A percentile compares a stretch with the other conserved stretches of the same genome.
These are phyloP conservation scores for Yarrowia sp. DNA, from an alignment of 805 yeast species.

Conservation along the genomic window DNA sequence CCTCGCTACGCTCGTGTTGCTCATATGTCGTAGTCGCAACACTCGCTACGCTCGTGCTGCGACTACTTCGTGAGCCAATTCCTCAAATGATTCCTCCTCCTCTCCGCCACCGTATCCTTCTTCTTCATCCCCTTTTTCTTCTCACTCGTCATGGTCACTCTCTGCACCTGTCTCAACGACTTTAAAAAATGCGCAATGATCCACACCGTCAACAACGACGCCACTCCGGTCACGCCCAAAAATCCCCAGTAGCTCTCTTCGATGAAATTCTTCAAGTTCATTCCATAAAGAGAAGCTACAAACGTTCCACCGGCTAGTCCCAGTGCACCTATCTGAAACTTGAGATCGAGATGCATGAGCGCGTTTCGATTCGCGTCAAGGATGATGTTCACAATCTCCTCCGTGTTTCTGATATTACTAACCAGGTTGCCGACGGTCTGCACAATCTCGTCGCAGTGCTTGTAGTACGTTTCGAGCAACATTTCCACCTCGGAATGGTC, in stretches of 20 bases:
- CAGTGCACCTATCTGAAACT: slow-evolving; percentile 76
- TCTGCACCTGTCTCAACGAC: slow-evolving; percentile 61
- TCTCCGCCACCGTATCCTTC: slow-evolving; percentile 2
- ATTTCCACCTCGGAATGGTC: slow-evolving; percentile 72
- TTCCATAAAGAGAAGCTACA: slow-evolving; percentile 88
- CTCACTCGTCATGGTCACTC: slow-evolving; percentile 61
- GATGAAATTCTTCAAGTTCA: slow-evolving; percentile 89
- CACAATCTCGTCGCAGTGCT: slow-evolving; percentile 89
- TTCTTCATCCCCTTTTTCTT: slow-evolving; percentile 5
- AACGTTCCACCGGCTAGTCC: slow-evolving; percentile 84
- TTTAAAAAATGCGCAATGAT: slow-evolving; percentile 57
- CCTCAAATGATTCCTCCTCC: slow-evolving; percentile 3
- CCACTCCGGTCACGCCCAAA: slow-evolving; percentile 53
- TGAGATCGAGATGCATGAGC: slow-evolving; percentile 79
- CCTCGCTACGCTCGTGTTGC: too few relatives aligned
- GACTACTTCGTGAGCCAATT: slow-evolving; percentile 17
- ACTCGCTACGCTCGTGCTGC: neutral
- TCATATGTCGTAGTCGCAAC: too few relatives aligned
- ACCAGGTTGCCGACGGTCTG: slow-evolving; percentile 83
- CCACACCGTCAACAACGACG: slow-evolving; percentile 45
- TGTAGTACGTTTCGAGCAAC: slow-evolving; percentile 82
- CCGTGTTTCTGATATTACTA: slow-evolving; percentile 83
- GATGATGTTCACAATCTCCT: slow-evolving; percentile 88
- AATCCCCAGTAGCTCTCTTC: slow-evolving; percentile 80
- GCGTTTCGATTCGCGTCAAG: slow-evolving; percentile 89